These are phyloP conservation scores for Penicillium sp. DNA, from an alignment of 2,329 filamentous ascomycete genomes.

Conservation along the genomic window DNA sequence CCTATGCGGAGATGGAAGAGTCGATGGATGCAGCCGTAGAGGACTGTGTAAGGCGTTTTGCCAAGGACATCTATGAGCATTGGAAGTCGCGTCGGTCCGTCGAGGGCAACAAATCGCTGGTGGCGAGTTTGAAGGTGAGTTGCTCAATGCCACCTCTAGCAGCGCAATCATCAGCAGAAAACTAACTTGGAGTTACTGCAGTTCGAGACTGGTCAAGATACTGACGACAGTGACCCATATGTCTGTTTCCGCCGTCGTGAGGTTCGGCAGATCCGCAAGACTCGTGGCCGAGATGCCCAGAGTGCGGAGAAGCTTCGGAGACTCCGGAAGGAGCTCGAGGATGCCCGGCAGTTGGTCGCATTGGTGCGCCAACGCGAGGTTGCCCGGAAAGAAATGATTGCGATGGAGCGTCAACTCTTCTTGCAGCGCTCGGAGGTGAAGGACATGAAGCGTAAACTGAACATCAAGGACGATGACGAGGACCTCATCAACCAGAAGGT, in stretches of 20 bases:
- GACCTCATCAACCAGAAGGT: conserved; percentile 94
- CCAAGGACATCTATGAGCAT: conserved; percentile 81
- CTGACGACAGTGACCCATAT: conserved; percentile 93
- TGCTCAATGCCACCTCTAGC: background rate
- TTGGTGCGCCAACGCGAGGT: conserved; percentile 77
- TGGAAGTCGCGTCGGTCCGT: conserved; percentile 73
- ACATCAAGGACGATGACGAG: conserved; percentile 89
- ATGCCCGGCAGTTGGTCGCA: conserved; percentile 75
- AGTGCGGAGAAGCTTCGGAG: conserved; percentile 92
- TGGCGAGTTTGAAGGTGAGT: conserved; percentile 69
- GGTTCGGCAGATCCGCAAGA: conserved; percentile 91
- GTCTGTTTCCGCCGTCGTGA: conserved; percentile 96
- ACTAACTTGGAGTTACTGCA: conserved; percentile 26
- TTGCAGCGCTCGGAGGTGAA: conserved; percentile 78
- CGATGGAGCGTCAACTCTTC: conserved; percentile 73
- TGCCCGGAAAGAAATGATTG: conserved; percentile 72
- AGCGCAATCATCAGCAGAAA: background rate
- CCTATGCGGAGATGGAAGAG: conserved; percentile 72
- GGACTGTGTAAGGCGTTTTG: conserved; percentile 55
- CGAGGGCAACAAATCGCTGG: conserved; percentile 67
- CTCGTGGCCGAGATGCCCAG: conserved; percentile 86
- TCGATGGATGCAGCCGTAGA: conserved; percentile 60
- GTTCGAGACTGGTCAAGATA: conserved; percentile 91
- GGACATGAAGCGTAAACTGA: conserved; percentile 80
- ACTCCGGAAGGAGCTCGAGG: conserved; percentile 84